These are phyloP conservation scores for Pharus latifolius DNA, from an alignment of 176 grass and related monocot genomes.

Conservation along the genomic window DNA sequence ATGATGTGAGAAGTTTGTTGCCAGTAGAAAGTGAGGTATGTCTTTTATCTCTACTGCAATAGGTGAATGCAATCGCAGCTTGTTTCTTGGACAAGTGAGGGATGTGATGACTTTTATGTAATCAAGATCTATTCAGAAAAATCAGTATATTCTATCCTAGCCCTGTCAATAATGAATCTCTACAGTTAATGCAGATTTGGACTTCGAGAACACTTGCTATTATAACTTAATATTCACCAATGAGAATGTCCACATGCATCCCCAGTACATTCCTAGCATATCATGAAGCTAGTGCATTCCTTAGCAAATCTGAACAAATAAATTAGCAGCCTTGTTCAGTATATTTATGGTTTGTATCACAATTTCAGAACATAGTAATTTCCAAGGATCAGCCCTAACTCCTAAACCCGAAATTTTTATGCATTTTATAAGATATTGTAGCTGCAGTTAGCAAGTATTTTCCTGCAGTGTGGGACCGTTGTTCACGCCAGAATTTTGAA, in stretches of 20 bases:
- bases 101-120: neutral
- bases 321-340: neutral
- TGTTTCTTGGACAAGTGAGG: neutral
- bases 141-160: neutral
- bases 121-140: neutral
- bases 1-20: slow-evolving; percentile 93
- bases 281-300: neutral
- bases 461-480: neutral
- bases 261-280: neutral
- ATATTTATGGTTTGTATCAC: neutral
- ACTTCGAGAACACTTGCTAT: neutral
- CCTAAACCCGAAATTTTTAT: neutral
- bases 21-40: slow-evolving; percentile 97
- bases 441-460: neutral
- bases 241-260: neutral
- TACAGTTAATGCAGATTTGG: neutral
- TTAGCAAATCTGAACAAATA: neutral
- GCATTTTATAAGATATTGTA: neutral
- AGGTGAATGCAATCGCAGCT: neutral
- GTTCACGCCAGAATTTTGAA: neutral
- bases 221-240: neutral
- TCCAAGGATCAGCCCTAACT: neutral
- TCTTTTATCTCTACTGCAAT: neutral
- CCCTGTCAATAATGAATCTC: neutral
- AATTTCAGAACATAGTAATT: neutral